Conservation (phyloP, 108 stramenopile species). For the Chaetoceros tenuissimus region DNA sequence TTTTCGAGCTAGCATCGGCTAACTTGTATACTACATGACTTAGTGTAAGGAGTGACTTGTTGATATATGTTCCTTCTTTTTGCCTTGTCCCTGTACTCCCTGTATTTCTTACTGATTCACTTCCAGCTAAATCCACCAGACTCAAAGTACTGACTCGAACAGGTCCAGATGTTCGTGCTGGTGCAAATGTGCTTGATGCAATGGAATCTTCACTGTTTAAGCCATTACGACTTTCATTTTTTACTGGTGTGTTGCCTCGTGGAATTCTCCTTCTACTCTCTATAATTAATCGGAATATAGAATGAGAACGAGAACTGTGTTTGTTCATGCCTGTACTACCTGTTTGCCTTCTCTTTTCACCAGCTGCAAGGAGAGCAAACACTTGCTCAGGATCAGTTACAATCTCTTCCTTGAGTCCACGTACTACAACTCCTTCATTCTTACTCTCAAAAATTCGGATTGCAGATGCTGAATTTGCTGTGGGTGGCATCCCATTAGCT, state of each 20-base stretch:
- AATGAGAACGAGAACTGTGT: conserved; percentile 81
- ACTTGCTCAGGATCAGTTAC: conserved; percentile 82
- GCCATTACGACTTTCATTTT: conserved; percentile 19
- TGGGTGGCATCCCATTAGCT: conserved; percentile 18
- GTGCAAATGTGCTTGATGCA: conserved; percentile 7
- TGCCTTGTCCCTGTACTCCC: conserved; percentile 75
- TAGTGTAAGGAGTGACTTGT: conserved; percentile 90
- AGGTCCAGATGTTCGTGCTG: conserved; percentile 12
- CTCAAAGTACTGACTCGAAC: conserved; percentile 57
- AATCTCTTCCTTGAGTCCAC: conserved; percentile 81
- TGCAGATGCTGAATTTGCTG: conserved; percentile 21
- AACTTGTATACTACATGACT: conserved; percentile 85
- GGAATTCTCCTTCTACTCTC: conserved; percentile 52
- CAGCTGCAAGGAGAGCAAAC: conserved; percentile 57
- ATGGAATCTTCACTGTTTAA: conserved; percentile 7
- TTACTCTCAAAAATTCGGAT: conserved; percentile 62
- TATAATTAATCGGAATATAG: conserved; percentile 80
- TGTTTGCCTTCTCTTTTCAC: conserved; percentile 72
- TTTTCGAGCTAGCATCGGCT: conserved; percentile 28
- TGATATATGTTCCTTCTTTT: conserved; percentile 97
- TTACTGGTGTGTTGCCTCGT: conserved; percentile 16
- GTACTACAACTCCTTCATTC: conserved; percentile 75
- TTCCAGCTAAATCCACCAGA: conserved; percentile 82
- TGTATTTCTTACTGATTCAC: conserved; percentile 68
- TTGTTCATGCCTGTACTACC: conserved; percentile 91